Conservation (phyloP, 2,329 filamentous ascomycete genomes). For the Mycosphaerella arachidis region DNA sequence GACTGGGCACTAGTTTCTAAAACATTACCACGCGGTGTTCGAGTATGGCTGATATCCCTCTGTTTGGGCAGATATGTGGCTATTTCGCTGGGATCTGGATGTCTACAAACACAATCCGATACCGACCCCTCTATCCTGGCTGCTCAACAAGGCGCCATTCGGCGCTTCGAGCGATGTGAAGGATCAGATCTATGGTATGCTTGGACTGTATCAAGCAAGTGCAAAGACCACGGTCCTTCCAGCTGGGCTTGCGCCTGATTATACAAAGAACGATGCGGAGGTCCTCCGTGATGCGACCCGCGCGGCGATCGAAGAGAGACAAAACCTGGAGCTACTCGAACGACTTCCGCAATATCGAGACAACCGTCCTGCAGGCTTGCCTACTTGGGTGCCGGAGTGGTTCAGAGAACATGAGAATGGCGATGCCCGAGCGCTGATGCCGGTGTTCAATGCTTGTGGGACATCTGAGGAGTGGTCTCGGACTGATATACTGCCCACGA, state of each 20-base stretch:
- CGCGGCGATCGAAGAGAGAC: neutral
- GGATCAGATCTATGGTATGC: conserved; percentile 1
- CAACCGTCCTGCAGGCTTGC: neutral
- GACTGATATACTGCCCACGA: neutral
- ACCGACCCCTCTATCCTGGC: neutral
- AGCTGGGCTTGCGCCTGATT: neutral
- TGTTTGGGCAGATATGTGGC: neutral
- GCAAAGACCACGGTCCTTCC: neutral
- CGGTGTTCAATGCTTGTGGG: neutral
- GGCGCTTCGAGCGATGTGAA: neutral
- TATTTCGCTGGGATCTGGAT: neutral
- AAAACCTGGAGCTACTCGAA: neutral
- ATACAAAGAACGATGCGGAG: neutral
- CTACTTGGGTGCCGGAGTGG: neutral
- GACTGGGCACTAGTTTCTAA: too few species aligned
- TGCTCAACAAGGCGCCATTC: neutral
- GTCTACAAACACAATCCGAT: neutral
- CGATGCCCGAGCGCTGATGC: neutral
- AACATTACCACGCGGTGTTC: too few species aligned
- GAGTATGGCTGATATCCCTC: too few species aligned
- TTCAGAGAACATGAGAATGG: neutral
- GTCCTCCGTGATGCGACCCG: conserved; percentile 1
- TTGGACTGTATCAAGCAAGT: neutral
- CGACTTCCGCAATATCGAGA: neutral
- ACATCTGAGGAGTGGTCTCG: neutral